A percentile compares a stretch with the other conserved stretches of the same genome.
Conservation (phyloP, 2,329 filamentous ascomycete species). For the Penicillium sp. region DNA sequence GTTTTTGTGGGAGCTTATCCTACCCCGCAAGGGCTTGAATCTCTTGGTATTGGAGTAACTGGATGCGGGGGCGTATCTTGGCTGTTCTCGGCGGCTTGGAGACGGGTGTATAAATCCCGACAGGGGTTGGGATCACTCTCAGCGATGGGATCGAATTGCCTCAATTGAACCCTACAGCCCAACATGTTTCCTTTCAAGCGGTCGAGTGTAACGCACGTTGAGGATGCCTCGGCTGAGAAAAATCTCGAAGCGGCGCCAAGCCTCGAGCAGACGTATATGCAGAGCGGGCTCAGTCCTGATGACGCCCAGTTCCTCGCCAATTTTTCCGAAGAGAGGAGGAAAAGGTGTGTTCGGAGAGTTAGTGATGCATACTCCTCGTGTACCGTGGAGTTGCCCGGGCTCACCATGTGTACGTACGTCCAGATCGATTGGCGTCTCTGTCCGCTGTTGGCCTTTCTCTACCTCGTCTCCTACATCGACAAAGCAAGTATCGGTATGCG, state of each 20-base stretch:
- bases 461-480: constrained; percentile 34
- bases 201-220: neutral
- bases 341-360: neutral
- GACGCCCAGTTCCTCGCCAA: neutral
- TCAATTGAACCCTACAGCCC: too few relatives aligned
- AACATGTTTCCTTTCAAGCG: neutral
- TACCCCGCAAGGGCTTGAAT: neutral
- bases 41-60: neutral
- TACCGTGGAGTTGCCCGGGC: neutral
- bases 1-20: neutral
- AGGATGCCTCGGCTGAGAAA: neutral
- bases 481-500: constrained; percentile 31
- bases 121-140: neutral
- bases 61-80: neutral
- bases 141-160: neutral
- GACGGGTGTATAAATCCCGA: neutral
- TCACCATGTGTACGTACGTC: neutral
- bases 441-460: constrained; percentile 26
- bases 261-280: neutral
- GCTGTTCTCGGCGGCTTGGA: neutral
- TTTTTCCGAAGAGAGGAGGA: neutral
- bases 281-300: neutral
- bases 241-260: neutral
- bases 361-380: neutral
- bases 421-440: constrained; percentile 26